Base-by-base conservation (phyloP, 805 yeast genomes). In the Yarrowia divulgata region DNA sequence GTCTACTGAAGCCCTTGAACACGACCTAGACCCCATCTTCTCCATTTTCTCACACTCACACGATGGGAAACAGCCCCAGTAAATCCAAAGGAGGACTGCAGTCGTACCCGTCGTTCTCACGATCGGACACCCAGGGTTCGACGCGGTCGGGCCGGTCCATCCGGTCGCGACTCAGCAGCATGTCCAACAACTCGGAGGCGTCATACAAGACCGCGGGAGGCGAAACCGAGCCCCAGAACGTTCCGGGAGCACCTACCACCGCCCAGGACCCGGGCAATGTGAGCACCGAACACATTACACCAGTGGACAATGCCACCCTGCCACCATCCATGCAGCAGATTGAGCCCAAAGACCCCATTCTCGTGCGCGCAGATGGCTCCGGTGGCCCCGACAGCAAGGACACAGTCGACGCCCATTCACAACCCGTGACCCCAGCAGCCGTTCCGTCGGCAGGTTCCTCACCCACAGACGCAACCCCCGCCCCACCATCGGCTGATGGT, bases 271-370 rank as follows among this genome's bases (percentile, higher is more conserved):
- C 32, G 9, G 54, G 42, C 14, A 60, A 45, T 14, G 37, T 40
- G 32, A 48, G 46, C 35, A 23, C 45, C 55, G 67, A 49, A 16
- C 46, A 23, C 48, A 10, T 39, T 8, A 10, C 55, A 2, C 55
- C 68, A 13, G 43, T 37, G n/a, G 68, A 48, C 37, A 39, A 73
- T 70, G 69, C 75, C 35, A 42, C 55, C 43, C 78, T 88, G 69
- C 91, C 92, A 18, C 87, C 90, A 18, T 86, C 90, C 46, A 88
- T 90, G 93, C 81, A 85, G 43, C 87, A 85, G 71, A 80, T 87
- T 70, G 90, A 85, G 73, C 94, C 95, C 19, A 89, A 86, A 73
- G 87, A 87, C 68, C 93, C 95, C 2, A 90, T 90, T 70, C 81
- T 90, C 73, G 82, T 88, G 72, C 81, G 87, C 8, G 43, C 52